Conservation (phyloP, 179 eudicot species). For the Camellia oleifera region DNA sequence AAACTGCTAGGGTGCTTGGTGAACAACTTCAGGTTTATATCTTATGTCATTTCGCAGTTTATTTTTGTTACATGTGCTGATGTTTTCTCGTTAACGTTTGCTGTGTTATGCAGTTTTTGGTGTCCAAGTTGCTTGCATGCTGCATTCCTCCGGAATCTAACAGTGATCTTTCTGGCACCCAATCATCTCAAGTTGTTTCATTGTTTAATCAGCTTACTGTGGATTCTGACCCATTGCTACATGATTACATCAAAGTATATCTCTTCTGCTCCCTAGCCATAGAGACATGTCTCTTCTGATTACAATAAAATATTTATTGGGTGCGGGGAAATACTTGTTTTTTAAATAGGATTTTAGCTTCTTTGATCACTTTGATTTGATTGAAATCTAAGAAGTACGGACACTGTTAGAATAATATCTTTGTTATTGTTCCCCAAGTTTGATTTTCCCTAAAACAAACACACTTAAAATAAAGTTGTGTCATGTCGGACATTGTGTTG, state of each 20-base stretch:
- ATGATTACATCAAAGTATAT: slow-evolving; percentile 75
- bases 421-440: too few species aligned
- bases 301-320: not conserved
- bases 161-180: slow-evolving; percentile 29
- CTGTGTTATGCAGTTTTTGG: slow-evolving; percentile 56
- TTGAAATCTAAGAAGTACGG: not conserved
- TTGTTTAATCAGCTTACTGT: slow-evolving; percentile 75
- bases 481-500: too few species aligned
- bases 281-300: not conserved
- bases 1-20: slow-evolving; percentile 63
- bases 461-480: too few species aligned
- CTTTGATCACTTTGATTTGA: not conserved
- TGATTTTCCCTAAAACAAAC: too few species aligned
- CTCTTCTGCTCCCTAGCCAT: slow-evolving; percentile 10
- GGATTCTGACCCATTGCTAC: slow-evolving; percentile 76
- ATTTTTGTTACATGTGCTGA: not conserved
- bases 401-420: too few species aligned
- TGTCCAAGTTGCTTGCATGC: slow-evolving; percentile 73
- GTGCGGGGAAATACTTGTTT: not conserved
- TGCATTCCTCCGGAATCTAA: slow-evolving; percentile 40
- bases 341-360: not conserved
- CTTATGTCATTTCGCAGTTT: not conserved
- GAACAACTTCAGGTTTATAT: slow-evolving; percentile 86
- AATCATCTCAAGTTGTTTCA: slow-evolving; percentile 61
- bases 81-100: not conserved